A percentile compares a stretch with the other conserved stretches of the same genome.
These are phyloP conservation scores for Chlorella sp. DNA, from an alignment of 139 green algal genomes.

Conservation along the genomic window DNA sequence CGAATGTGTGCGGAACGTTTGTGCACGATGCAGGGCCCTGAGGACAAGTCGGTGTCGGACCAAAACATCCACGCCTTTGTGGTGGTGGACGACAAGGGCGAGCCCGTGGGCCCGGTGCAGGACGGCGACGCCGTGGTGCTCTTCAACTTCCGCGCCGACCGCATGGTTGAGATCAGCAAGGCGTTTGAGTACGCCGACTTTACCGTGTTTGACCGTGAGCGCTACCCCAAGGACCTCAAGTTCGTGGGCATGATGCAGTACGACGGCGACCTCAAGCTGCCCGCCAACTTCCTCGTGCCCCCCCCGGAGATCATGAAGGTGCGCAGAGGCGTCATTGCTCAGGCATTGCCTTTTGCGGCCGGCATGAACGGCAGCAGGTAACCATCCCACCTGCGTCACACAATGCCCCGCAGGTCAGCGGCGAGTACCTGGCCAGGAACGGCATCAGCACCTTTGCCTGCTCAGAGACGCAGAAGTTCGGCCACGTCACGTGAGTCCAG, in stretches of 20 bases:
- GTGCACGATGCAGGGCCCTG: slow-evolving; percentile 38
- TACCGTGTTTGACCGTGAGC: slow-evolving; percentile 45
- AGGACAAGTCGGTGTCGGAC: slow-evolving; percentile 62
- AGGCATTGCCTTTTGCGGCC: no score
- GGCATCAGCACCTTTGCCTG: slow-evolving; percentile 85
- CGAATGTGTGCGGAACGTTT: no score
- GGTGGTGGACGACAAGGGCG: slow-evolving; percentile 70
- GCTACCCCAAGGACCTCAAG: slow-evolving; percentile 64
- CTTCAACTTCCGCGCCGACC: slow-evolving; percentile 96
- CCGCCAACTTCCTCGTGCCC: slow-evolving; percentile 84
- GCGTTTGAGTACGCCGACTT: slow-evolving; percentile 92
- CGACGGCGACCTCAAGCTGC: slow-evolving; percentile 95
- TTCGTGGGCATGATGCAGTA: slow-evolving; percentile 98
- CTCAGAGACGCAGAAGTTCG: slow-evolving; percentile 95
- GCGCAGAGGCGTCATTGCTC: no score
- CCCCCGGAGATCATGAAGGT: slow-evolving; percentile 73
- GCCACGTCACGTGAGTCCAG: slow-evolving; percentile 87
- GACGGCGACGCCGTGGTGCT: slow-evolving; percentile 89
- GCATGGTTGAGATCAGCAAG: slow-evolving; percentile 92
- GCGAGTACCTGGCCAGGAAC: slow-evolving; percentile 84
- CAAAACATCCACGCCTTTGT: slow-evolving; percentile 85
- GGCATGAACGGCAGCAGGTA: no score
- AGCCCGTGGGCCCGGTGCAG: slow-evolving; percentile 83
- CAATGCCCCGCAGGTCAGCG: slow-evolving; percentile 50
- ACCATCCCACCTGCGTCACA: no score